Evolutionary conservation across 306 rosid species (phyloP), one percentile per base, ranked within the genome.

Genomic region (Gillenia trifoliata): DNA sequence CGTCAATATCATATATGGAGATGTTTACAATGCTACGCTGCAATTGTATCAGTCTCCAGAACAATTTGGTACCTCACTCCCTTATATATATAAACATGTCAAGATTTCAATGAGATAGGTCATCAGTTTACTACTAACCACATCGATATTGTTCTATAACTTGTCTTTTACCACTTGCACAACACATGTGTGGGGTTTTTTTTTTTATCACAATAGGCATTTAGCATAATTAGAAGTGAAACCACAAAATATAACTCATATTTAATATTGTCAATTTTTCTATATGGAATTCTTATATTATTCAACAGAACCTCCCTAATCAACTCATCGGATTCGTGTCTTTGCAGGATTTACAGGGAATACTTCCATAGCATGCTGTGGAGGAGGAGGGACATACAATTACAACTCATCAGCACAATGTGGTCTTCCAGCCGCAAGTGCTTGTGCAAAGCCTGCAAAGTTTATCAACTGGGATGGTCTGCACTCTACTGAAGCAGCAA

Each of bases 311-410:
- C 25, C 28, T 23, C 28, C 10, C 23, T n/a, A 13, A 11, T 23
- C 28, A 10, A 1, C 23, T 23, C 29, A 22, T 23, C 11, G 62
- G 66, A 29, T 61, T 70, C 45, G 36, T 57, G 38, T 30, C 3
- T 10, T 57, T 34, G 66, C 55, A 71, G 66, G 75, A 26, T 56
- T 36, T 57, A 34, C 17, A 4, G 38, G 66, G 54, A 38, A 62
- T 25, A 36, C 66, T 8, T 3, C 15, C 25, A 19, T 23, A 56
- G 54, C 75, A 34, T 71, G 75, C 34, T 71, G 75, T 38, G 75
- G 75, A 56, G 66, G 55, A 26, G 75, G 75, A 5, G 66, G 75
- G 28, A 22, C 66, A 57, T 71, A 56, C 75, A 71, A 57, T 57
- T 71, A 36, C 55, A 71, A 71, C 54, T 8, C 55, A 57, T 71